Base-by-base conservation (phyloP, 2,329 filamentous ascomycete genomes). In the Ascochyta clinopodiicola region DNA sequence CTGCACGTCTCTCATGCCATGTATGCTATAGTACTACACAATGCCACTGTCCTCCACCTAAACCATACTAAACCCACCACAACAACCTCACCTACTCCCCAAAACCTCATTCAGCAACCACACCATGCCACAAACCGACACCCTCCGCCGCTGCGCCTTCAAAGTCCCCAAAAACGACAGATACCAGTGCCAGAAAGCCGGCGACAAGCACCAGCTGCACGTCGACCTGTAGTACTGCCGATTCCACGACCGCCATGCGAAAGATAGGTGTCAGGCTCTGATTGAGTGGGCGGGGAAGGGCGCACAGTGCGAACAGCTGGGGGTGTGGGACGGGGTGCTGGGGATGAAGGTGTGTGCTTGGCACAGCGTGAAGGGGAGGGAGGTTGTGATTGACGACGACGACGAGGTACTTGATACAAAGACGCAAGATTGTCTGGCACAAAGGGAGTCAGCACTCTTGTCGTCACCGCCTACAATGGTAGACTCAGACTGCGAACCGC, bases 151-250 rank as follows among this genome's bases (percentile, higher is more conserved):
- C 29, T 62, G 60, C 51, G 40, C 40, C 10, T 62, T 60, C 51
- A 57, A 57, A 35, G 42, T 58, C 29, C 60, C 57, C 1, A 49
- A 50, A 3, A 61, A 62, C 21, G 24, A 51, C 43, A 48, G 48
- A 13, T 62, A 60, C 35, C 44, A 54, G n/a, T 62, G 60, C 31
- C 54, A 53, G 3, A 52, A 56, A 13, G 22, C 44, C 15, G 60
- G 47, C 3, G 43, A 51, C 29, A 49, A 56, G 27, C 46, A 51
- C 10, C 51, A 62, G 15, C 34, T 27, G 5, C n/a, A 32, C 15
- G 32, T 44, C 6, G 10, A 27, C 4, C 31, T 42, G 2, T 60
- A 51, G 51, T 60, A 58, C 22, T 62, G 60, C 27, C 40, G 15
- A 9, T 38, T 45, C n/a, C 60, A 62, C 42, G 60, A 60, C 38